Percentiles rank a stretch among this genome's conserved stretches.
Conservation (phyloP, 1,284 basidiomycete species). For the Ceratobasidium sp. region DNA sequence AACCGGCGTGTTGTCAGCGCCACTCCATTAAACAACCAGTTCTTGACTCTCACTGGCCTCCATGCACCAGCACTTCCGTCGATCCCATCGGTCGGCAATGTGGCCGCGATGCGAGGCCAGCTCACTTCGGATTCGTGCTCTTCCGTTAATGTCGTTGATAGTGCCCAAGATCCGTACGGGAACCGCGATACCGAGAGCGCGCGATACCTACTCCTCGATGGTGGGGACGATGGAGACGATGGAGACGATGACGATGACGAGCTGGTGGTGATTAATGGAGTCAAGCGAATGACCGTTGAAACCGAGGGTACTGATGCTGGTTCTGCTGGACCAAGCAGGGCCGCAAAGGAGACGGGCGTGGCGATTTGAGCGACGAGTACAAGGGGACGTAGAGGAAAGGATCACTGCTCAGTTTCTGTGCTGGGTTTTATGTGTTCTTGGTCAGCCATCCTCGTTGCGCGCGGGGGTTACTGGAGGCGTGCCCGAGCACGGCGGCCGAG, state of each 20-base stretch:
- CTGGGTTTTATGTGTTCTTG: not conserved
- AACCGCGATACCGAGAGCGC: constrained; percentile 20
- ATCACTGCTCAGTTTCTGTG: not conserved
- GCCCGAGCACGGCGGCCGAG: constrained; percentile 12
- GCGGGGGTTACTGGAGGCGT: not conserved
- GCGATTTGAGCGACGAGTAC: not conserved
- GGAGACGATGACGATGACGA: constrained; percentile 27
- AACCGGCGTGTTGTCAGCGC: constrained; percentile 18
- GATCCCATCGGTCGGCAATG: constrained; percentile 24
- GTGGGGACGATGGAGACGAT: constrained; percentile 15
- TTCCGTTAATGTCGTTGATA: not conserved
- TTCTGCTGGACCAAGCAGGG: constrained; percentile 14
- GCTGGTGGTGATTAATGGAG: not conserved
- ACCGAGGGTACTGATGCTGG: constrained; percentile 8
- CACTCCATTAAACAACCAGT: constrained; percentile 42
- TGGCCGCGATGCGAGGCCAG: constrained; percentile 1
- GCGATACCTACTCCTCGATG: constrained; percentile 8
- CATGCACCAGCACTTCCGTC: constrained; percentile 3
- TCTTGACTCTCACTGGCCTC: constrained; percentile 29
- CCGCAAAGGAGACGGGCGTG: not conserved
- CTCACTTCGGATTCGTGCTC: not conserved
- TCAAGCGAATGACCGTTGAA: constrained; percentile 21
- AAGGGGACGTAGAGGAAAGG: too few relatives aligned
- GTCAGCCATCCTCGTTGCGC: constrained; percentile 1
- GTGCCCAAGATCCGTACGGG: not conserved